Evolutionary conservation across 768 basidiomycete genomes (phyloP), one percentile per base, ranked within the genome.

Genomic region (Suillus weaverae): DNA sequence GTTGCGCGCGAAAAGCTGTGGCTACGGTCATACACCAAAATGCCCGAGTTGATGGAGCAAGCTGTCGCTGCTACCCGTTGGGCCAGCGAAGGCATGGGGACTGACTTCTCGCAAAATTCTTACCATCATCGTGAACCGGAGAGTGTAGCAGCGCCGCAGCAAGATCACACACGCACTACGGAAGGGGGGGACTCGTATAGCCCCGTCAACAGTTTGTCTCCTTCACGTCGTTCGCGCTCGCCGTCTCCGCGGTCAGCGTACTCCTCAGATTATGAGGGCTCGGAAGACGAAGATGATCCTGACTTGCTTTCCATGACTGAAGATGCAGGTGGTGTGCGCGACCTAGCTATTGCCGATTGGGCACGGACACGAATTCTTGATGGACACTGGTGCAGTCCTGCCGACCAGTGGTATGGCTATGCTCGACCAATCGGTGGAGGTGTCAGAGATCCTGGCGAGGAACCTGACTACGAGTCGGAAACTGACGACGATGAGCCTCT

Each of bases 301-400:
- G 81, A 82, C 64, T 64, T 74, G 32, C 74, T 84, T 39, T 77
- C 79, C 0, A 68, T 82, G 64, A 81, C 81, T 10, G 84, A 85
- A 68, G 82, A 84, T 41, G 77, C 80, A 1, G 78, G 78, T 11
- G 79, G 80, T 30, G 78, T 84, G 33, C 77, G 78, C 35, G 81
- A 83, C 22, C 77, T 92, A 51, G 89, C 91, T 1, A 76, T 92
- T 61, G 80, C 82, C 14, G 90, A 90, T 67, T 92, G 89, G 89
- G 89, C 89, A 6, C 81, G 91, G 39, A 82, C 80, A 26, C 78
- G 90, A 55, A 87, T 93, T 56, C 75, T 92, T 22, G 90, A 93
- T 62, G 91, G 91, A 3, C 83, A 86, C 68, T 93, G 91, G 91
- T 75, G 87, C 51, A 88, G 84, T 59, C 91, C 91, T 11, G 89